Base-by-base conservation (phyloP, 495 filamentous ascomycete genomes). In the Aspergillus incahuasiensis region DNA sequence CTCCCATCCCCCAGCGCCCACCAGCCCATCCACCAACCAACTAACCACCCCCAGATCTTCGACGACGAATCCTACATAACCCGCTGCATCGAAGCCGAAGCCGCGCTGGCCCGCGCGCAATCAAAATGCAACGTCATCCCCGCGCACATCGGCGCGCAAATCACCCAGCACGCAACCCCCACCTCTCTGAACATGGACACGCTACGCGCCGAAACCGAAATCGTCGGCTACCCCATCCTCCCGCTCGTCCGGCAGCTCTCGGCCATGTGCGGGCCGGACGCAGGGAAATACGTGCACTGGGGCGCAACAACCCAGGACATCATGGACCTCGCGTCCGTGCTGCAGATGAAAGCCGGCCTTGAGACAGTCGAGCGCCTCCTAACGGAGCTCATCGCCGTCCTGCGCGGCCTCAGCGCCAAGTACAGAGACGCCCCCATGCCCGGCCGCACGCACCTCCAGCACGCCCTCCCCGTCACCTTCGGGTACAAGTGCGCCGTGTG, bases 301-400 rank as follows among this genome's bases (percentile, higher is more conserved):
- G 78, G 78, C 46, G 78, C 78, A 3, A 80, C 78, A 12, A 81
- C 78, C n/a, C 78, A 81, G 54, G 77, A 81, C 58, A 79, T 81
- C 42, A 79, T 78, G 74, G 78, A 81, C 52, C 67, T 72, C 6
- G 77, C 75, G 1, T 71, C 66, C 19, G 65, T 80, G 8, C 60
- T 81, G 18, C 78, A 81, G 56, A 78, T 81, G 63, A 71, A 72
- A 58, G 56, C 64, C 12, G 77, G 76, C 0, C 62, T 81, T 15
- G 66, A 63, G 5, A 66, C 79, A n/a, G 67, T 80, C 6, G 68
- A 75, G 35, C 35, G 59, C 24, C 58, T 69, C 9, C 64, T 81
- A 16, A 50, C 62, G 4, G 66, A 66, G 2, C 59, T 78, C 21
- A 69, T 74, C 32, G 48, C 55, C 21, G 68, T 64, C 1, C 57